Evolutionary conservation across 2,329 filamentous ascomycete species (phyloP), one percentile per base, ranked within the genome.

Genomic region (Ramichloridium luteum): DNA sequence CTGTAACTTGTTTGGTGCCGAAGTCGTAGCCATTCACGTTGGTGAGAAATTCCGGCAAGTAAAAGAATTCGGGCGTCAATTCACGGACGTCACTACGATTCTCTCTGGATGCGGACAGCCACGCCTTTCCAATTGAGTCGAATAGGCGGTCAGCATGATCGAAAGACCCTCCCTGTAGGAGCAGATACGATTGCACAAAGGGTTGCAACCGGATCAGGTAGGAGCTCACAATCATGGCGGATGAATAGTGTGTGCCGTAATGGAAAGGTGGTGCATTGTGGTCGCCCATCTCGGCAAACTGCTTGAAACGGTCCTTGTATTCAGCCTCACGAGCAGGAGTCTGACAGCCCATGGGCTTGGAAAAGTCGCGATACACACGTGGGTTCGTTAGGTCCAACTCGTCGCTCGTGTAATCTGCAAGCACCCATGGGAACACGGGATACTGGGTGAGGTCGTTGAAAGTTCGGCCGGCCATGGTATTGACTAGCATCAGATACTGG

Each of bases 381-480:
- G 86, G 84, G 48, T 96, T 74, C 20, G 74, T 75, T 26, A 98
- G 61, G 50, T 98, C 84, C 8, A 98, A 65, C 52, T 94, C 85
- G 12, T 93, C 80, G 46, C 88, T 96, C 0, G 80, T 88, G 53
- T 98, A 98, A 51, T 98, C 88, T 0, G 90, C 86, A 27, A 98
- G 63, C 3, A 98, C 78, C 90, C 90, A 98, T 0, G 90, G 90
- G 43, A 98, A 98, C 12, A 98, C 86, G 0, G 90, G 90, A 49
- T 98, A 98, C 49, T 98, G 92, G 0, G 90, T 98, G 12, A 98
- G 65, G 51, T 98, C 90, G 51, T 98, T 98, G 62, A 98, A 98
- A 0, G 90, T 96, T 31, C 90, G 70, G 2, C 90, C 90, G 16
- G 92, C 92, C 71, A 98, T 83, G 0, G 90, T 96, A 51, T 98